phyloP scores from a whole-genome alignment of 257 asterid species.

The Solanum tarijense region DNA sequence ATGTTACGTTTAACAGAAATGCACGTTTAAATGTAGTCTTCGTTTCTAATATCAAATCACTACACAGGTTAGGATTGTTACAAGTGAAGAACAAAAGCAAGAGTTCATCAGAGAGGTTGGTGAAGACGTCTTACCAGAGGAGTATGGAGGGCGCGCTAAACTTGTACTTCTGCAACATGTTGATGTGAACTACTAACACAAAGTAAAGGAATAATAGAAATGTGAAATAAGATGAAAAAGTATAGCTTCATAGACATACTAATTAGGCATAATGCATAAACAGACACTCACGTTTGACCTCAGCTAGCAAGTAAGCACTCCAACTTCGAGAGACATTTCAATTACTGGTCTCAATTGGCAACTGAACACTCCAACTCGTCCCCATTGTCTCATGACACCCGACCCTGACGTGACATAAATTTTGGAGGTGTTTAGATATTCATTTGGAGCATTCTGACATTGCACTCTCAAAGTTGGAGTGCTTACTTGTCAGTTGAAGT shows the following conservation, averaged over 20 bases:
- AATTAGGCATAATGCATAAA: background rate
- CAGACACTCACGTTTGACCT: background rate
- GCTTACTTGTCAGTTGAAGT: background rate
- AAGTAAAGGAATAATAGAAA: background rate
- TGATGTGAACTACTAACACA: conserved; percentile 8
- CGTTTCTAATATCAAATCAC: background rate
- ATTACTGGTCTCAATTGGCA: background rate
- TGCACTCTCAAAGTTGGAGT: background rate
- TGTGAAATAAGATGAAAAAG: background rate
- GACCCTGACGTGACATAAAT: background rate
- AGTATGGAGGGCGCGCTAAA: conserved; percentile 58
- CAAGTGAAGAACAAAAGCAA: conserved; percentile 42
- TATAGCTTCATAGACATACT: background rate
- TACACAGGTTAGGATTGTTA: conserved; percentile 48
- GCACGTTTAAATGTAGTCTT: background rate
- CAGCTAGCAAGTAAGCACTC: background rate
- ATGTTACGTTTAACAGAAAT: too few relatives aligned
- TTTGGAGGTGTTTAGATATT: background rate
- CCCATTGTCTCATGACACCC: background rate
- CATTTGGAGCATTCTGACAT: background rate
- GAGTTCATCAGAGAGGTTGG: conserved; percentile 41
- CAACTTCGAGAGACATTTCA: background rate
- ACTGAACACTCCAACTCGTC: background rate
- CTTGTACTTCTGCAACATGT: conserved; percentile 40
- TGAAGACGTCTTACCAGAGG: conserved; percentile 61